phyloP scores from a whole-genome alignment of 345 rosid species.

The Firmiana major region DNA sequence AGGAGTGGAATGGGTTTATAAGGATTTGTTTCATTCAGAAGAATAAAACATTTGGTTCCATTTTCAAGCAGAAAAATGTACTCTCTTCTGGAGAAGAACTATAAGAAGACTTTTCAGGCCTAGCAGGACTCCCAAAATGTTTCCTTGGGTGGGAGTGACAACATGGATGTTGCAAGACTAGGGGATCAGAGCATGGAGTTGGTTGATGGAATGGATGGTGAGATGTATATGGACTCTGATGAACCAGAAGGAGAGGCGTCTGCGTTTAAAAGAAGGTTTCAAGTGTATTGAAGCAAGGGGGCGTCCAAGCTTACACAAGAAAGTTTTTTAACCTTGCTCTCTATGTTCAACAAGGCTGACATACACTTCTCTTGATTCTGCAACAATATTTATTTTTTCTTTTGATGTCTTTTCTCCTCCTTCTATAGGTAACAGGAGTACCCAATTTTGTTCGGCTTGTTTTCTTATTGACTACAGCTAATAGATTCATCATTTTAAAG shows the following conservation, averaged over 20 bases:
- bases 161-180: constrained; percentile 25
- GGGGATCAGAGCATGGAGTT: constrained; percentile 49
- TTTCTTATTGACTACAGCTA: neutral
- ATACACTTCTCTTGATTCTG: constrained; percentile 54
- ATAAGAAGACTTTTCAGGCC: constrained; percentile 71
- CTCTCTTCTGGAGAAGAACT: constrained; percentile 75
- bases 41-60: constrained; percentile 81
- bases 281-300: constrained; percentile 66
- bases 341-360: constrained; percentile 82
- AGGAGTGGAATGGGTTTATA: constrained; percentile 88
- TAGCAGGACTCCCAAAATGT: constrained; percentile 34
- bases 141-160: constrained; percentile 9
- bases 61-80: constrained; percentile 73
- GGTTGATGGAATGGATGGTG: constrained; percentile 41
- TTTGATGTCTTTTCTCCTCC: neutral
- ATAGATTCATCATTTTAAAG: neutral
- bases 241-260: constrained; percentile 41
- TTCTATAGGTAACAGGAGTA: neutral
- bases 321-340: constrained; percentile 75
- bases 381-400: neutral
- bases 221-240: constrained; percentile 47
- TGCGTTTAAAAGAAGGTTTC: constrained; percentile 69
- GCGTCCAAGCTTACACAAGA: constrained; percentile 71
- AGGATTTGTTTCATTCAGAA: constrained; percentile 83
- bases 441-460: neutral